Conservation (phyloP, 2,329 filamentous ascomycete species). For the Colletotrichum neosansevieriae region DNA sequence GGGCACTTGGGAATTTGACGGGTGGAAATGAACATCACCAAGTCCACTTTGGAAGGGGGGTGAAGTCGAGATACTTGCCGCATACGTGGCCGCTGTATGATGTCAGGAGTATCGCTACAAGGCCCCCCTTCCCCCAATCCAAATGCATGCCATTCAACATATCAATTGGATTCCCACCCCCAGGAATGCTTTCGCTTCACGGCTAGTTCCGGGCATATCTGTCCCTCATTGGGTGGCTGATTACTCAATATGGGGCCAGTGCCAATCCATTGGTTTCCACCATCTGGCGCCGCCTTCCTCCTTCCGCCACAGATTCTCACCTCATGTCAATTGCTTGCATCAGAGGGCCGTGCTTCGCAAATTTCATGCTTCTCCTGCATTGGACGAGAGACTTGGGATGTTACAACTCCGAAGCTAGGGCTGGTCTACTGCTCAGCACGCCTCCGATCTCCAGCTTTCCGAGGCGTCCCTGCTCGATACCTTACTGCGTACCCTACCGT, state of each 20-base stretch:
- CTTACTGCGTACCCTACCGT: not conserved
- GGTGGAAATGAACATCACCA: constrained; percentile 39
- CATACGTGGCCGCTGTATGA: not conserved
- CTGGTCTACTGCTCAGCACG: constrained; percentile 16
- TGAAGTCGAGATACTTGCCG: not conserved
- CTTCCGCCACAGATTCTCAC: not conserved
- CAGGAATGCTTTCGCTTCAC: constrained; percentile 21
- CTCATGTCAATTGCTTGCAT: constrained; percentile 20
- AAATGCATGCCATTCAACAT: constrained; percentile 24
- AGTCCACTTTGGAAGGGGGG: not conserved
- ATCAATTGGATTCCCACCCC: constrained; percentile 21
- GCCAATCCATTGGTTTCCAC: not conserved
- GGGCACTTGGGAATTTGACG: constrained; percentile 29
- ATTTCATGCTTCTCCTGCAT: constrained; percentile 10
- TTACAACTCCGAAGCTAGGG: constrained; percentile 28
- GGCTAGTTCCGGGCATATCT: constrained; percentile 18
- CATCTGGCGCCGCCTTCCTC: not conserved
- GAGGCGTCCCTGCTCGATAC: not conserved
- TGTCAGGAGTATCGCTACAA: not conserved
- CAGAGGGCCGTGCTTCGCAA: constrained; percentile 25
- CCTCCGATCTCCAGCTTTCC: constrained; percentile 7
- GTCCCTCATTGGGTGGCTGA: constrained; percentile 16
- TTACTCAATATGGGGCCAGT: not conserved
- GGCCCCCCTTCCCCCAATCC: not conserved
- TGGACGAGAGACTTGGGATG: constrained; percentile 5